A percentile compares a stretch with the other conserved stretches of the same genome.
Evolutionary conservation across 2,329 filamentous ascomycete genomes (phyloP).

Genomic region (Colletotrichum spinosum): DNA sequence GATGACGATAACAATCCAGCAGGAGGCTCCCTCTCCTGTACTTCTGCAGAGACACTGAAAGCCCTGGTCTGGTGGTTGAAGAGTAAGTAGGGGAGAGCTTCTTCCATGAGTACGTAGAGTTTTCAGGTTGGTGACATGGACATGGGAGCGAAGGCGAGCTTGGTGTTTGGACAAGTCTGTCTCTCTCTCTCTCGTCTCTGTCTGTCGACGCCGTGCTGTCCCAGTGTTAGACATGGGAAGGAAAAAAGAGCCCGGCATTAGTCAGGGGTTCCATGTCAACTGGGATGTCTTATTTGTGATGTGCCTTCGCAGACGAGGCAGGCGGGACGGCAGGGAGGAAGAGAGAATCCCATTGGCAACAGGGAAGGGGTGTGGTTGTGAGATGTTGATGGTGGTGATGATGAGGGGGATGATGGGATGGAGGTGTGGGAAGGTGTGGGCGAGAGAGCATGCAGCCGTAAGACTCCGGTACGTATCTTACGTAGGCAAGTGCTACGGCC

Average conservation of each 20-base stretch:
- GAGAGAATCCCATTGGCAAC: conserved; percentile 28
- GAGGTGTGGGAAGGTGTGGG: conserved; percentile 20
- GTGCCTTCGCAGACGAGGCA: not conserved
- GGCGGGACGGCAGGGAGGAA: conserved; percentile 33
- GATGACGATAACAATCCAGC: conserved; percentile 18
- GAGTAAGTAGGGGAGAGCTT: too few species aligned
- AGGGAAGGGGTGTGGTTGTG: conserved; percentile 17
- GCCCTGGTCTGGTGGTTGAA: too few species aligned
- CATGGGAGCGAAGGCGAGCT: too few species aligned
- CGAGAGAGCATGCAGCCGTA: conserved; percentile 12
- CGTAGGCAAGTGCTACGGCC: conserved; percentile 6
- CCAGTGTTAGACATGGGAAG: conserved; percentile 21
- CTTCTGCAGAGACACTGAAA: not conserved
- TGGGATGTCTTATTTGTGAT: conserved; percentile 28
- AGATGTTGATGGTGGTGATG: conserved; percentile 8
- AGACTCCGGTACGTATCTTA: conserved; percentile 3
- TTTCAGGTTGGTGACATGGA: too few species aligned
- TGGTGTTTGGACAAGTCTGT: too few species aligned
- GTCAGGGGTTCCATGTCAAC: conserved; percentile 25
- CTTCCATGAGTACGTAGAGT: too few species aligned
- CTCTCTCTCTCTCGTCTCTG: not conserved
- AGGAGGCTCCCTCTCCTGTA: not conserved
- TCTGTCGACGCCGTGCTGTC: not conserved
- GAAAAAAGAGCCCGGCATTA: conserved; percentile 12
- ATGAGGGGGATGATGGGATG: conserved; percentile 37